Conservation (phyloP, 176 grass and related monocot species). For the Musa beccarii region DNA sequence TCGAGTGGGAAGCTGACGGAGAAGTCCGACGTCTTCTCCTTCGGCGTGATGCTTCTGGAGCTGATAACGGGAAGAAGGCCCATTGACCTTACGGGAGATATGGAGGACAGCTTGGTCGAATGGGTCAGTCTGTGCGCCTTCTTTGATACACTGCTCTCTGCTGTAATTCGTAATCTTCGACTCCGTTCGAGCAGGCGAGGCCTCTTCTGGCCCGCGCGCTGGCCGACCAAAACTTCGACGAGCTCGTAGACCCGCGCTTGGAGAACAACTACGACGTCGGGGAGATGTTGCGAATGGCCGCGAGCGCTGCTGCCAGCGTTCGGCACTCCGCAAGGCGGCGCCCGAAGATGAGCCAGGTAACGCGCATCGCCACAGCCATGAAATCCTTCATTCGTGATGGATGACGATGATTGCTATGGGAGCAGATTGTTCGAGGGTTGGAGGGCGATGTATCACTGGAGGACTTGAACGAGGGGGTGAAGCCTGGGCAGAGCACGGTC, state of each 20-base stretch:
- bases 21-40: conserved; percentile 54
- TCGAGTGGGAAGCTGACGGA: conserved; percentile 44
- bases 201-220: conserved; percentile 24
- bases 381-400: no score
- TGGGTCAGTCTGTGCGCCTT: conserved; percentile 23
- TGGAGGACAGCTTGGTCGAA: conserved; percentile 60
- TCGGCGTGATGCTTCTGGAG: conserved; percentile 64
- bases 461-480: conserved; percentile 80
- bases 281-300: conserved; percentile 34
- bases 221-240: conserved; percentile 5
- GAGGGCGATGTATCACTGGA: conserved; percentile 83
- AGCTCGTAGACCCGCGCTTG: conserved; percentile 31
- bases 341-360: conserved; percentile 46
- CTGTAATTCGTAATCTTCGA: neutral
- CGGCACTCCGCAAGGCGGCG: conserved; percentile 38
- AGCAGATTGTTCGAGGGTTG: conserved; percentile 70
- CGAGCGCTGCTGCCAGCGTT: conserved; percentile 38
- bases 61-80: conserved; percentile 38
- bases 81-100: conserved; percentile 21
- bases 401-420: no score
- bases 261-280: conserved; percentile 14
- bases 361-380: neutral
- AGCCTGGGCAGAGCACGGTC: conserved; percentile 67
- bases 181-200: conserved; percentile 14
- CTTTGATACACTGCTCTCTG: no score